Conservation (phyloP, 306 rosid genomes). For the Trifolium subterraneum region DNA sequence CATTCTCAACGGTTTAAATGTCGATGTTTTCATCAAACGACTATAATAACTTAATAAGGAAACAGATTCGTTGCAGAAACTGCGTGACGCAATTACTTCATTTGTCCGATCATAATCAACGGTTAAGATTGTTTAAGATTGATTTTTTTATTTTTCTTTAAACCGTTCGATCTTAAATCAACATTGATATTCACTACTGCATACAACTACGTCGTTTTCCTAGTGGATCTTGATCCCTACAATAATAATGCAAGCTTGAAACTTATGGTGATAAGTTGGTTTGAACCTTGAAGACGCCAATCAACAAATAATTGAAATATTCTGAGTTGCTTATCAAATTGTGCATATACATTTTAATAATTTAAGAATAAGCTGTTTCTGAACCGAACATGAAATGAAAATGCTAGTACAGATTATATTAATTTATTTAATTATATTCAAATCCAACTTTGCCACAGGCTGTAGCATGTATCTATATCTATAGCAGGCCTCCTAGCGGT, state of each 20-base stretch:
- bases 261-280: constrained; percentile 12
- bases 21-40: no score
- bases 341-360: neutral
- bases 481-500: constrained; percentile 8
- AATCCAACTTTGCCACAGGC: constrained; percentile 29
- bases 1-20: no score
- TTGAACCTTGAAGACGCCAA: neutral
- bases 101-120: no score
- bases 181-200: no score
- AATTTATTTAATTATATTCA: neutral
- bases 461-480: neutral
- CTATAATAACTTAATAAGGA: no score
- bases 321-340: neutral
- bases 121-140: no score
- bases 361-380: neutral
- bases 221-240: neutral
- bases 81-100: no score
- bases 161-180: no score
- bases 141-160: no score
- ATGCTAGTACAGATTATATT: neutral
- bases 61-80: no score
- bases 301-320: neutral
- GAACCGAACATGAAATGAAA: neutral
- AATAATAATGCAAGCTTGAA: neutral
- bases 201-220: no score